Base-by-base conservation (phyloP, 495 filamentous ascomycete species). In the Friedmanniomyces endolithicus region DNA sequence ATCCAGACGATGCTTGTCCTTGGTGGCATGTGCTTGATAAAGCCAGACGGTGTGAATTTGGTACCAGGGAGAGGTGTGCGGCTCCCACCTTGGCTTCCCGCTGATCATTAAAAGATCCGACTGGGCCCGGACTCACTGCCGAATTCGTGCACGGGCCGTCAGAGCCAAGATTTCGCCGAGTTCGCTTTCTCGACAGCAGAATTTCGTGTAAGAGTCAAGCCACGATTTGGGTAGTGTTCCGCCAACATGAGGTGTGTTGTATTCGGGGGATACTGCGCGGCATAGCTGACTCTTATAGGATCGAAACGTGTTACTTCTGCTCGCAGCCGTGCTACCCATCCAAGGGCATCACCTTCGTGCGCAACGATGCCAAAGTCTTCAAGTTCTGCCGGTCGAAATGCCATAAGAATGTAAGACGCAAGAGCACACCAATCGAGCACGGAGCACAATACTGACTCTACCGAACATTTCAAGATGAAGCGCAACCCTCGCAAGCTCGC, bases 261-360 rank as follows among this genome's bases (percentile, higher is more conserved):
- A 16, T 19, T 19, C 6, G 37, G 37, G 3, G 17, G 3, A 41
- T 41, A 19, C 12, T 41, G 37, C 14, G 6, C 6, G 12, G 37
- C 37, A 19, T 19, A 41, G 47, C 44, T 47, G 20, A 47, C 17
- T 19, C 3, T 41, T 14, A 33, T 47, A 83, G 82, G 69, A 79
- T 95, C 68, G 88, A 94, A 70, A 87, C 84, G 50, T 95, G 89
- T 68, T 87, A 88, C 67, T 94, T 94, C 74, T 96, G 90, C 74
- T 87, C 84, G 55, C 74, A 75, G 64, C 89, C 89, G 31, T 78
- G 81, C 69, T 95, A 92, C 72, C 89, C 90, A 37, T 79, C 79
- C 65, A 90, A 92, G 68, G 74, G 90, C 59, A 96, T 96, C 64
- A 88, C 84, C 57, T 87, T 88, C 65, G 81, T 87, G 55, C 79